Base-by-base conservation (phyloP, 2,329 filamentous ascomycete genomes). In the Lomentospora prolificans region DNA sequence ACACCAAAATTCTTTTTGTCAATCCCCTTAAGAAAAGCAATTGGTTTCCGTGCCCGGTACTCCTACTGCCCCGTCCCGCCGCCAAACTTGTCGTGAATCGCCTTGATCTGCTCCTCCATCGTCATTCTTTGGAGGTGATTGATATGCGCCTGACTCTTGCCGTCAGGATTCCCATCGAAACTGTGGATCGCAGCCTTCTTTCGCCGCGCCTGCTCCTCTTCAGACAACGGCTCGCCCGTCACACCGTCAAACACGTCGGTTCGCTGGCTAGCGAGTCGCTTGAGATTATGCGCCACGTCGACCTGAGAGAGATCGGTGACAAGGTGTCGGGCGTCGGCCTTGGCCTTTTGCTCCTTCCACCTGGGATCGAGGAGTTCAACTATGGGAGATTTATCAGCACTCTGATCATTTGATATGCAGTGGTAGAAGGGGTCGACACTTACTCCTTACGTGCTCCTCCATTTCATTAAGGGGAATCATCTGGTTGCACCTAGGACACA, bases 341-440 rank as follows among this genome's bases (percentile, higher is more conserved):
- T 95, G 57, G 89, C 87, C 62, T 90, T 90, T 68, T 97, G 91
- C 67, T 96, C 91, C 68, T 95, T 95, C 91, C 92, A 97, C 58
- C 87, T 82, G 0, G 92, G 92, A 67, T 97, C 92, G 58, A 96
- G 80, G 50, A 96, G 79, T 71, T 97, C 92, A 67, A 97, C 87
- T 87, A 44, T 73, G 14, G 8, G 12, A 19, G 53, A 8, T 27
- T 28, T n/a, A 62, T 76, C 69, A 79, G 70, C 60, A 58, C 57
- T 2, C 31, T 33, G 17, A 3, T 24, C 53, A 25, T 27, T 22
- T 30, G 36, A 6, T 17, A 14, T 2, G 22, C 14, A 25, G 19
- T 36, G 12, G 39, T 22, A 30, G 19, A 22, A 28, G n/a, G 41
- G n/a, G n/a, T 46, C 41, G 19, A 53, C 41, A 66, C 78, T 71